Evolutionary conservation across 345 rosid genomes (phyloP), one percentile per base, ranked within the genome.

Genomic region (Streptanthus diversifolius): DNA sequence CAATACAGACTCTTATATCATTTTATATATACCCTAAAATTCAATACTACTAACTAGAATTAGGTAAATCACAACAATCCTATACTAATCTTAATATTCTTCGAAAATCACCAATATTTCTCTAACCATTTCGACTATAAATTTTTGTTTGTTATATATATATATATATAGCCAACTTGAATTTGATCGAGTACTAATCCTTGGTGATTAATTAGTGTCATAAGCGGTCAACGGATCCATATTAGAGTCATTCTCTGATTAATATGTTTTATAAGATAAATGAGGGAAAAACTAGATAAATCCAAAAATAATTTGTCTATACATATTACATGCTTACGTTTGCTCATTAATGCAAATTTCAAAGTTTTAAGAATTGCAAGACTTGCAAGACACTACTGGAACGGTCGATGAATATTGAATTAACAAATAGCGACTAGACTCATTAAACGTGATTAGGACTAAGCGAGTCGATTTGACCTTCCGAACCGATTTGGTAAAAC

Each of bases 121-220:
- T 4, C 13, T 4, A 5, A 40, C 14, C 45, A 40, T n/a, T n/a
- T n/a, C n/a, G n/a, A n/a, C n/a, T n/a, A n/a, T n/a, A n/a, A n/a
- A n/a, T n/a, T n/a, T n/a, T n/a, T n/a, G n/a, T n/a, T n/a, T n/a
- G n/a, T n/a, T n/a, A n/a, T n/a, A n/a, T n/a, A n/a, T n/a, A n/a
- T n/a, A n/a, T n/a, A 24, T n/a, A n/a, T n/a, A n/a, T n/a, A n/a
- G n/a, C 53, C 49, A 30, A 40, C 41, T 51, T 62, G 33, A 72
- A 19, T 4, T 51, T 58, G 13, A 40, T 53, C 51, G 8, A 8
- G 19, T 62, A 27, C 33, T 45, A 27, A 36, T 51, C 41, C 19
- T 39, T 52, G 24, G 62, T 30, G 13, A 18, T 39, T 62, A 51
- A 39, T 15, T 15, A 72, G 27, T 7, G 15, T 27, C 22, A 17